Evolutionary conservation across 2,329 filamentous ascomycete species (phyloP).

Genomic region (Pseudogymnoascus sp.): DNA sequence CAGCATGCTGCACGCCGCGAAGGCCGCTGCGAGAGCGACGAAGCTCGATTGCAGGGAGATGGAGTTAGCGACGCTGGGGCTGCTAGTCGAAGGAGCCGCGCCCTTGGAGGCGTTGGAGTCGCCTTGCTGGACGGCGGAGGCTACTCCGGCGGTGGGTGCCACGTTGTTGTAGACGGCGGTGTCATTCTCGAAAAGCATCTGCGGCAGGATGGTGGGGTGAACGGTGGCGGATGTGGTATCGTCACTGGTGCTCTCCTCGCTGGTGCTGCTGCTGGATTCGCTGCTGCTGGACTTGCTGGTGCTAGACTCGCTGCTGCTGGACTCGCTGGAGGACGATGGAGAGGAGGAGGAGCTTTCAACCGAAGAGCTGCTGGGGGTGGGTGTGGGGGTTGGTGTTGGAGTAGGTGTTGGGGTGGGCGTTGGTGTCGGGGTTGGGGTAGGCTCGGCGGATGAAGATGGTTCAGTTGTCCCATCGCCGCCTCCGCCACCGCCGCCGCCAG

Average conservation of each 20-base stretch:
- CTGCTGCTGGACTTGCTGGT: background rate
- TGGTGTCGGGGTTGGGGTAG: slow-evolving; percentile 22
- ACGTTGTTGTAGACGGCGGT: background rate
- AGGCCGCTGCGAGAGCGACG: background rate
- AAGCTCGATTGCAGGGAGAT: background rate
- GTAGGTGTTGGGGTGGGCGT: slow-evolving; percentile 18
- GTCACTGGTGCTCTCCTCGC: background rate
- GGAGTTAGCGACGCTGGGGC: background rate
- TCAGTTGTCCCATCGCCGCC: background rate
- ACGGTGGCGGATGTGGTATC: background rate
- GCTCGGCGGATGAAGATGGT: slow-evolving; percentile 15
- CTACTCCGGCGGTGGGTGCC: background rate
- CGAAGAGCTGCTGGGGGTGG: background rate
- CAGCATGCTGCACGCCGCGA: background rate
- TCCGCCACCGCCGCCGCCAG: background rate
- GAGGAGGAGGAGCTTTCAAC: background rate
- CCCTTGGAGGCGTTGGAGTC: background rate
- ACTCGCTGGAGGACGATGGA: background rate
- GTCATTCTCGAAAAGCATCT: background rate
- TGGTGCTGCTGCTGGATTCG: background rate
- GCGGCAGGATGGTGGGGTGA: background rate
- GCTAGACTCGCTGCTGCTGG: background rate
- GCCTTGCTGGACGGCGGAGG: background rate
- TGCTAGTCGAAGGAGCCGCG: background rate
- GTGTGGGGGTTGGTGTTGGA: slow-evolving; percentile 14